These are phyloP conservation scores for Colletotrichum godetiae DNA, from an alignment of 2,329 filamentous ascomycete species.

Conservation along the genomic window DNA sequence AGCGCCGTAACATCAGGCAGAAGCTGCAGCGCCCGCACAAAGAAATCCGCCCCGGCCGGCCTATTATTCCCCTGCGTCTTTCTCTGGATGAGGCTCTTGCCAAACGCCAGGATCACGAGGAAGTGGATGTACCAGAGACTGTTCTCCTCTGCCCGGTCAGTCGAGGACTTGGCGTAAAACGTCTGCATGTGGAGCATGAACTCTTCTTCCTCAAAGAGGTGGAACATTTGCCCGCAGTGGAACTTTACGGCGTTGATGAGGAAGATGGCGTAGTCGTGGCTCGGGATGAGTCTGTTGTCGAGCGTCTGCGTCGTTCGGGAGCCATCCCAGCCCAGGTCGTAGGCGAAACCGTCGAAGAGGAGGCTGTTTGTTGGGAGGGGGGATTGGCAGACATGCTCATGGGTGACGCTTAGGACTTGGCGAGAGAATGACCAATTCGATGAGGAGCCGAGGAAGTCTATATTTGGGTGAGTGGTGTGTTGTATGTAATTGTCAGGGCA, in stretches of 20 bases:
- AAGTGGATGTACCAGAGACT: slow-evolving; percentile 65
- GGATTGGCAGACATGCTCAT: slow-evolving; percentile 57
- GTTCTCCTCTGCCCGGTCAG: slow-evolving; percentile 29
- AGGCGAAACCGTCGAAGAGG: slow-evolving; percentile 62
- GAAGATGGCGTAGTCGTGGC: slow-evolving; percentile 61
- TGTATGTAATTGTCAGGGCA: not conserved
- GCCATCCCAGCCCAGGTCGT: slow-evolving; percentile 47
- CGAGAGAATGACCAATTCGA: slow-evolving; percentile 68
- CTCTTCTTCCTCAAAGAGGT: slow-evolving; percentile 63
- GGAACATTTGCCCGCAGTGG: slow-evolving; percentile 64
- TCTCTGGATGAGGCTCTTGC: slow-evolving; percentile 61
- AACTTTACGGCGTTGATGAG: slow-evolving; percentile 68
- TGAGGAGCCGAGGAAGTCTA: slow-evolving; percentile 64
- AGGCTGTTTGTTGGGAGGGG: slow-evolving; percentile 56
- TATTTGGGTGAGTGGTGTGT: rapidly evolving
- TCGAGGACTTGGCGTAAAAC: slow-evolving; percentile 41
- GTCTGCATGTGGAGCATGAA: slow-evolving; percentile 54
- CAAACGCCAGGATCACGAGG: slow-evolving; percentile 64
- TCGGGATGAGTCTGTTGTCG: slow-evolving; percentile 38
- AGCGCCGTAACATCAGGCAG: slow-evolving; percentile 55
- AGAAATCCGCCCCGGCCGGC: slow-evolving; percentile 60
- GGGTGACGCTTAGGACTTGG: slow-evolving; percentile 59
- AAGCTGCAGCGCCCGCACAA: slow-evolving; percentile 55
- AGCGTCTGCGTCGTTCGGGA: not conserved
- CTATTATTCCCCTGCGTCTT: slow-evolving; percentile 46